Evolutionary conservation across 768 basidiomycete species (phyloP).

Genomic region (Termitomyces sp.): DNA sequence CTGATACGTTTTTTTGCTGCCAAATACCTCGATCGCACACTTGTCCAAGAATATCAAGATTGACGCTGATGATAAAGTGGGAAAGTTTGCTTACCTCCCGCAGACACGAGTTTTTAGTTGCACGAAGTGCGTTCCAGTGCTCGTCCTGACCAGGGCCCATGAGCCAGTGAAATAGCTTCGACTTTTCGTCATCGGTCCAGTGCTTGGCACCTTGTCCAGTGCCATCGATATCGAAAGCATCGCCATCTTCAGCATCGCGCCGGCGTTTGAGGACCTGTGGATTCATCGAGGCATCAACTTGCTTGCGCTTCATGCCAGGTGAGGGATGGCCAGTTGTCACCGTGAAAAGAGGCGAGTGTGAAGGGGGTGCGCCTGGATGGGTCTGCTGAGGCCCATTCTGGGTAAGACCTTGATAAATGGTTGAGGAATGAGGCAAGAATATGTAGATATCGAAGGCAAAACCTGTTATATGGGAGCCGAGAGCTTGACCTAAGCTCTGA

Average conservation of each 20-base stretch:
- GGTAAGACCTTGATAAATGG: constrained; percentile 30
- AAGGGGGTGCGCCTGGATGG: constrained; percentile 26
- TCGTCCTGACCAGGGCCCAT: constrained; percentile 69
- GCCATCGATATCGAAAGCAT: constrained; percentile 41
- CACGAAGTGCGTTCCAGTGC: constrained; percentile 72
- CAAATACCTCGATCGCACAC: constrained; percentile 71
- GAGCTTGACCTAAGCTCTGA: constrained; percentile 58
- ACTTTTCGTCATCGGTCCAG: constrained; percentile 83
- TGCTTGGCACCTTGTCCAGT: constrained; percentile 66
- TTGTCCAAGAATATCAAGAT: constrained; percentile 19
- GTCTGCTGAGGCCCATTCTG: constrained; percentile 26
- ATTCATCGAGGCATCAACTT: constrained; percentile 29
- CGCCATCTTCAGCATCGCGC: constrained; percentile 35
- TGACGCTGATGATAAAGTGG: background rate
- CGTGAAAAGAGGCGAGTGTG: constrained; percentile 34
- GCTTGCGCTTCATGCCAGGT: constrained; percentile 48
- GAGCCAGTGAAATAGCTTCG: constrained; percentile 72
- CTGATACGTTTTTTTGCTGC: constrained; percentile 74
- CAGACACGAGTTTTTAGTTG: constrained; percentile 79
- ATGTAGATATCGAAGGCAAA: constrained; percentile 22
- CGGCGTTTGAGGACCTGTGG: constrained; percentile 40
- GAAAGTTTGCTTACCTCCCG: constrained; percentile 47
- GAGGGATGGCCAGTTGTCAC: constrained; percentile 25
- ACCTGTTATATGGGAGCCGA: constrained; percentile 45
- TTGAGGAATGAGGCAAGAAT: constrained; percentile 25